Evolutionary conservation across 163 green algal species (phyloP).

Genomic region (Trebouxiophyceae sp.): DNA sequence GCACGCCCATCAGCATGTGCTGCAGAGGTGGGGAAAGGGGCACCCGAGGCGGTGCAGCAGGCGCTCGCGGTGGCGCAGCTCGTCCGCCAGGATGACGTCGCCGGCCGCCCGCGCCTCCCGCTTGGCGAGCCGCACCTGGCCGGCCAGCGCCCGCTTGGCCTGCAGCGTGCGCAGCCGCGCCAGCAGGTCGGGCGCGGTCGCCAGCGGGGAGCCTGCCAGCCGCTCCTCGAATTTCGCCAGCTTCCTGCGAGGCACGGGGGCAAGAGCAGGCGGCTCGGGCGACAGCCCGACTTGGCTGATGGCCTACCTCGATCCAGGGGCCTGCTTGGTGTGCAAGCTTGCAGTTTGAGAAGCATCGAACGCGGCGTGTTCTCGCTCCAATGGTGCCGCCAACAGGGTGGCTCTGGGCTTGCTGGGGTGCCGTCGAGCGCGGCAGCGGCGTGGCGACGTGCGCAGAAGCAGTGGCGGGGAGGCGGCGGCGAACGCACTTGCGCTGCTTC

Average conservation of each 20-base stretch:
- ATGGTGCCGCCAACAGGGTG: too few relatives aligned
- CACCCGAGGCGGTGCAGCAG: conserved; percentile 79
- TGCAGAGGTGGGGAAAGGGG: neutral
- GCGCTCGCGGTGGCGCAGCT: conserved; percentile 48
- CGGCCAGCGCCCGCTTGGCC: conserved; percentile 35
- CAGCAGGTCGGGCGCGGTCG: conserved; percentile 10
- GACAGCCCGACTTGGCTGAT: too few relatives aligned
- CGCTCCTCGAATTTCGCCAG: conserved; percentile 46
- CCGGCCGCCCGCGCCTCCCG: conserved; percentile 49
- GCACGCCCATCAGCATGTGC: neutral
- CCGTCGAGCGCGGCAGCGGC: too few relatives aligned
- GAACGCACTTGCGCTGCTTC: too few relatives aligned
- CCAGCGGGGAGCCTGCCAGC: conserved; percentile 47
- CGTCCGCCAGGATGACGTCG: conserved; percentile 60
- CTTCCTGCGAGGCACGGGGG: conserved; percentile 14
- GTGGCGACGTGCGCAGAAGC: too few relatives aligned
- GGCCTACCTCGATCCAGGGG: too few relatives aligned
- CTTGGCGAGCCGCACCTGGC: conserved; percentile 32
- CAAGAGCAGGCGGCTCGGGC: too few relatives aligned
- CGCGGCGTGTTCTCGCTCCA: too few relatives aligned
- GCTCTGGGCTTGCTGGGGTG: too few relatives aligned
- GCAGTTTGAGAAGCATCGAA: too few relatives aligned
- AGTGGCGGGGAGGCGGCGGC: too few relatives aligned
- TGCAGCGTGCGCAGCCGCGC: conserved; percentile 32
- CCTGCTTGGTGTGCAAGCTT: too few relatives aligned